Conservation (phyloP, 805 yeast species). For the Cyberlindnera saturnus region DNA sequence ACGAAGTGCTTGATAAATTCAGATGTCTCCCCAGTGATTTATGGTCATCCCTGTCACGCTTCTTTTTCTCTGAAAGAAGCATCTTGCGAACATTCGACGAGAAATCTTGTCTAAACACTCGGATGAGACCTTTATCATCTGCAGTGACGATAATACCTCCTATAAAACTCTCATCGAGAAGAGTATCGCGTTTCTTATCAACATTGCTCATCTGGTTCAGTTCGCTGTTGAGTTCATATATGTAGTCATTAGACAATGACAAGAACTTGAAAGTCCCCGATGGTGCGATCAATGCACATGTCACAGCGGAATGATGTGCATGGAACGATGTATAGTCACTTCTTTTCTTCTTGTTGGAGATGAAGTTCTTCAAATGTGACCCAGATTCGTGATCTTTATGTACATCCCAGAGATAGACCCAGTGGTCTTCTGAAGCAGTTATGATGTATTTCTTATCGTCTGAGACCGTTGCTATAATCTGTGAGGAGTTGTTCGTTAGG, state of each 20-base stretch:
- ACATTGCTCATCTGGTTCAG: slow-evolving; percentile 8
- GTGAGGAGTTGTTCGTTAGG: slow-evolving; percentile 60
- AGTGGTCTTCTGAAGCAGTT: slow-evolving; percentile 83
- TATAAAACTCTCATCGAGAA: slow-evolving; percentile 26
- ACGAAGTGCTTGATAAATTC: slow-evolving; percentile 14
- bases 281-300: slow-evolving; percentile 77
- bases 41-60: not conserved
- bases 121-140: slow-evolving; percentile 64
- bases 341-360: slow-evolving; percentile 36
- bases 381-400: slow-evolving; percentile 16
- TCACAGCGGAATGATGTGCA: slow-evolving; percentile 69
- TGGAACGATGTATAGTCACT: slow-evolving; percentile 64
- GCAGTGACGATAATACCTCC: slow-evolving; percentile 64
- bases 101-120: slow-evolving; percentile 78
- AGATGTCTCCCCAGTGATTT: slow-evolving; percentile 8
- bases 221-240: slow-evolving; percentile 52
- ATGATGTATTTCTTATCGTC: slow-evolving; percentile 55
- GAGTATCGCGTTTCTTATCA: slow-evolving; percentile 4
- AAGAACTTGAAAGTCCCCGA: slow-evolving; percentile 54
- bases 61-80: slow-evolving; percentile 21
- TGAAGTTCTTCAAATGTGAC: slow-evolving; percentile 7
- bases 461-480: slow-evolving; percentile 59
- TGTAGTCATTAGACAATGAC: slow-evolving; percentile 71
- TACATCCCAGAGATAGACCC: slow-evolving; percentile 77
- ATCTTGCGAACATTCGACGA: slow-evolving; percentile 42